Evolutionary conservation across 2,329 filamentous ascomycete species (phyloP), one percentile per base, ranked within the genome.

Genomic region (Fusarium austroafricanum): DNA sequence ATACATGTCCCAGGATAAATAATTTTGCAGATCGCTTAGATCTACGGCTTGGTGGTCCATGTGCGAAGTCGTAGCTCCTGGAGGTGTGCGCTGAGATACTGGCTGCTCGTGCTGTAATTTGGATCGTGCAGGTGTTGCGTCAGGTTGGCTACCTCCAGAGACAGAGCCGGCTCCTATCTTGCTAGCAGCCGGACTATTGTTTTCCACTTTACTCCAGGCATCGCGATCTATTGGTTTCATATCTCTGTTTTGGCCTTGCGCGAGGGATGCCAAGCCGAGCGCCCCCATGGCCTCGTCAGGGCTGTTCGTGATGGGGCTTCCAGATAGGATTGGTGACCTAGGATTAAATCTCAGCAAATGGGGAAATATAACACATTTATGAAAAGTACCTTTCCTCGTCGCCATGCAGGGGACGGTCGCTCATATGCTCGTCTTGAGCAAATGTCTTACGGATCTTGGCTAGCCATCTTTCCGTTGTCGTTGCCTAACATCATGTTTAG

Each of bases 1-100:
- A 47, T 79, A 78, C 76, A 80, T 77, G 53, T 81, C 79, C 79
- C 79, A 80, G 7, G 77, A 77, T 50, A 80, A 51, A 39, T 79
- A 80, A 56, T 76, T 79, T 51, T 80, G 78, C 56, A 81, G 55
- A 56, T 81, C 79, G 28, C 78, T 78, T 12, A 80, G 66, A 51
- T 80, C 79, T 6, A 81, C 74, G 26, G 75, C 76, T n/a, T 74
- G 55, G 28, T 79, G 74, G 21, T 75, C 75, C 76, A 79, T 78
- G 17, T 73, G 65, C 18, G 68, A 54, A n/a, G 67, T 45, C 15
- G 65, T 49, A 12, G 59, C 46, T 15, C 67, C 70, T 6, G 73
- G 70, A 8, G 70, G 67, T 18, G 70, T 61, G 26, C 72, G 70
- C 23, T 72, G 47, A 12, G 69, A 65, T 37, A 79, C 78, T 4